Conservation (phyloP, 2,329 filamentous ascomycete genomes). For the Epichloe coenophiala region DNA sequence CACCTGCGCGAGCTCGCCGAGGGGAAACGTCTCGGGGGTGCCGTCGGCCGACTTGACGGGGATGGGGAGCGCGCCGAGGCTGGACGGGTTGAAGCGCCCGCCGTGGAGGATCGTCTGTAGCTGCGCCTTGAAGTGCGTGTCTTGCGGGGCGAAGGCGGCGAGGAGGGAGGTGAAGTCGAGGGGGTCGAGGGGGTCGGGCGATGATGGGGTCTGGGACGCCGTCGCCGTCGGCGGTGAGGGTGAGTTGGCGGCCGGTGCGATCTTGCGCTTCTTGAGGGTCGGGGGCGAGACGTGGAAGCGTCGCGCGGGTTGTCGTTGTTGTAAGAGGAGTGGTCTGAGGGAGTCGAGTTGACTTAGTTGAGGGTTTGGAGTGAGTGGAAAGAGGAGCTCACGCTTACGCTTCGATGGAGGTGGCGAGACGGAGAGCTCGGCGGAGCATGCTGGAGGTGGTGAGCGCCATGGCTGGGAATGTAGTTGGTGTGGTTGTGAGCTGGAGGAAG, state of each 20-base stretch:
- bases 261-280: conserved; percentile 26
- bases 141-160: conserved; percentile 27
- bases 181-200: conserved; percentile 26
- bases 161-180: conserved; percentile 35
- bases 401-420: conserved; percentile 8
- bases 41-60: conserved; percentile 16
- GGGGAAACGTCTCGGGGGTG: conserved; percentile 25
- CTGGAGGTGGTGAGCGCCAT: conserved; percentile 1
- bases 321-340: background rate
- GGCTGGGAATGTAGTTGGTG: background rate
- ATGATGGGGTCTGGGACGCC: conserved; percentile 7
- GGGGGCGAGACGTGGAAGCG: conserved; percentile 17
- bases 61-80: conserved; percentile 32
- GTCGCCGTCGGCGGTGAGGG: conserved; percentile 9
- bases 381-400: conserved; percentile 7
- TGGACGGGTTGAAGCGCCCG: conserved; percentile 38
- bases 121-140: conserved; percentile 29
- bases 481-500: too few species aligned
- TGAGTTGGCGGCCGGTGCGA: conserved; percentile 17
- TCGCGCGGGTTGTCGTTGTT: conserved; percentile 8
- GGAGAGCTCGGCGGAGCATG: background rate
- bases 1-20: conserved; percentile 42
- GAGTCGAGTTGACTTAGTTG: background rate
- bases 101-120: conserved; percentile 28
- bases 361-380: background rate